These are phyloP conservation scores for Hygrocybe punicea DNA, from an alignment of 768 basidiomycete species.

Conservation along the genomic window DNA sequence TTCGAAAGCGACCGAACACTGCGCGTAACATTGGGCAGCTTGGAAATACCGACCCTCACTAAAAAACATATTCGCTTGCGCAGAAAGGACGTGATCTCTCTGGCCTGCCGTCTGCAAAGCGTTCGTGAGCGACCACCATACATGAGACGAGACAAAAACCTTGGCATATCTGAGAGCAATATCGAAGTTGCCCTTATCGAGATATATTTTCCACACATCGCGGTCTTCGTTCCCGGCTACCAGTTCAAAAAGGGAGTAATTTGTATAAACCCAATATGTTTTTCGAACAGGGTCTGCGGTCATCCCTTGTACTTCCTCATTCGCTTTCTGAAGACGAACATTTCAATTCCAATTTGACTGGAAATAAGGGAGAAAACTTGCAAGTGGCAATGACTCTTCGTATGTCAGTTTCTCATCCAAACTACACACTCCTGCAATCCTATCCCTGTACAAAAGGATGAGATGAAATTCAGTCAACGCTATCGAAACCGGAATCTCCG, in stretches of 20 bases:
- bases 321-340: constrained; percentile 56
- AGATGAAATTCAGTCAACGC: constrained; percentile 91
- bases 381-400: constrained; percentile 79
- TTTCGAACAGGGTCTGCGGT: constrained; percentile 80
- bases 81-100: constrained; percentile 75
- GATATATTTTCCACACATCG: constrained; percentile 90
- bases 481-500: constrained; percentile 67
- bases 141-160: constrained; percentile 38
- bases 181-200: constrained; percentile 76
- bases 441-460: constrained; percentile 76
- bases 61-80: constrained; percentile 81
- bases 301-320: constrained; percentile 69
- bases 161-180: constrained; percentile 77
- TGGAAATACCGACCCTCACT: constrained; percentile 79
- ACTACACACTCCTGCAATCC: constrained; percentile 71
- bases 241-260: constrained; percentile 84
- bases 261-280: constrained; percentile 94
- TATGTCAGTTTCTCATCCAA: constrained; percentile 79
- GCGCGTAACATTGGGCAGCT: constrained; percentile 89
- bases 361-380: constrained; percentile 34
- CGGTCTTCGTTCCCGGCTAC: constrained; percentile 84
- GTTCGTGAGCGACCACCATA: constrained; percentile 1
- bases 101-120: constrained; percentile 72
- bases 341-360: not conserved
- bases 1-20: constrained; percentile 84